Conservation (phyloP, 2,329 filamentous ascomycete species). For the Diplodia scrobiculata region DNA sequence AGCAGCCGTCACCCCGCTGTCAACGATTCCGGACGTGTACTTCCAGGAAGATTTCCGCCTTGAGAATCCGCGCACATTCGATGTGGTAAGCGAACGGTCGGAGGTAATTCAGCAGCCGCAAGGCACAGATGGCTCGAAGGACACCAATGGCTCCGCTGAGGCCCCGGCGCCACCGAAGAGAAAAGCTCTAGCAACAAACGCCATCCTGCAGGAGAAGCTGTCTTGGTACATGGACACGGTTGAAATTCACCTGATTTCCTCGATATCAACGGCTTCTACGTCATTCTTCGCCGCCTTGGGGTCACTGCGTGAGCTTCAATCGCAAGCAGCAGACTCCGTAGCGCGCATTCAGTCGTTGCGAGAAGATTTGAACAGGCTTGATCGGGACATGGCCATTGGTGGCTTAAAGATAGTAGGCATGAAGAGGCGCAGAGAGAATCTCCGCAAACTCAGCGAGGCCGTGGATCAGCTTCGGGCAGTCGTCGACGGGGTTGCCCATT, state of each 20-base stretch:
- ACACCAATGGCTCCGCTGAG: slow-evolving; percentile 59
- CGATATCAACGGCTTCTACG: slow-evolving; percentile 91
- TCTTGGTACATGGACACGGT: slow-evolving; percentile 99
- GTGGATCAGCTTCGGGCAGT: slow-evolving; percentile 81
- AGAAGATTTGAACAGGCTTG: slow-evolving; percentile 75
- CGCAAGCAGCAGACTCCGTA: slow-evolving; percentile 89
- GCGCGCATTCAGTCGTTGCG: slow-evolving; percentile 78
- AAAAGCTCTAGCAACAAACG: slow-evolving; percentile 91
- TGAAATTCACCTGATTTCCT: slow-evolving; percentile 93
- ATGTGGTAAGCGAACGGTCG: slow-evolving; percentile 92
- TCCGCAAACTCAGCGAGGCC: slow-evolving; percentile 77
- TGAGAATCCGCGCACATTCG: slow-evolving; percentile 94
- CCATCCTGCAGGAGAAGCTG: slow-evolving; percentile 94
- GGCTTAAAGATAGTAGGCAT: slow-evolving; percentile 85
- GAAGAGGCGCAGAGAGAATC: slow-evolving; percentile 77
- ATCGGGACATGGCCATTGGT: slow-evolving; percentile 81
- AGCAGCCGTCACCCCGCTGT: slow-evolving; percentile 79
- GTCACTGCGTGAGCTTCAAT: slow-evolving; percentile 85
- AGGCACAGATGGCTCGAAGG: slow-evolving; percentile 56
- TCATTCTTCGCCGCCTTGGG: slow-evolving; percentile 95
- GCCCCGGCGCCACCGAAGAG: slow-evolving; percentile 61
- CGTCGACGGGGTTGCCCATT: slow-evolving; percentile 71
- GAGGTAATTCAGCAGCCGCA: slow-evolving; percentile 78
- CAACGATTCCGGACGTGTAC: slow-evolving; percentile 89
- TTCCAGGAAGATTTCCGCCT: slow-evolving; percentile 94